Evolutionary conservation across 495 filamentous ascomycete genomes (phyloP), one percentile per base, ranked within the genome.

Genomic region (Talaromyces thailandensis): DNA sequence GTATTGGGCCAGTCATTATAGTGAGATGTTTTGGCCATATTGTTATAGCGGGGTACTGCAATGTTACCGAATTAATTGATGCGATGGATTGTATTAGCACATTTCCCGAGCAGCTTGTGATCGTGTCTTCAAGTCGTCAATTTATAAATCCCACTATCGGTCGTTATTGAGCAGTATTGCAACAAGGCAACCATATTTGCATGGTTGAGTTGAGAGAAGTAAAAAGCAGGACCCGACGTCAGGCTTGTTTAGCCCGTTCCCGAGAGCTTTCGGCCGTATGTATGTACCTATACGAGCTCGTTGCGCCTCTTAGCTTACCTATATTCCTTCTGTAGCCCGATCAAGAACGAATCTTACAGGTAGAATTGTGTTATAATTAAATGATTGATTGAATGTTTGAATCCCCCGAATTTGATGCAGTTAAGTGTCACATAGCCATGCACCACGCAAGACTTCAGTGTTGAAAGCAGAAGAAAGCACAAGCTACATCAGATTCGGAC

Each of bases 1-100:
- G 66, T 66, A 66, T 76, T 76, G 4, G 73, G 70, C 70, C 73
- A 76, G 53, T 72, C 62, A 37, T 75, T 73, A 62, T 62, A 70
- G 55, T 60, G 58, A 6, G 23, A 3, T 2, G 24, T 26, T 31
- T 14, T 31, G 25, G 52, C 25, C 52, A 52, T 52, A 4, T 9
- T n/a, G 24, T 16, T 40, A n/a, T 40, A 16, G 35, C 14, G 35
- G 35, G 35, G 12, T 40, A 40, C 31, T 35, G n/a, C n/a, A n/a
- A n/a, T n/a, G n/a, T n/a, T n/a, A n/a, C n/a, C n/a, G n/a, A n/a
- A n/a, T n/a, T n/a, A n/a, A n/a, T 40, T 16, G 35, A 40, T 16
- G 35, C 3, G 14, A 16, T 16, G 35, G 6, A 40, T 40, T 4
- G 4, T 40, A 40, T 40, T 1, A 16, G 35, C 35, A 40, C 35